Evolutionary conservation across 306 rosid genomes (phyloP), one percentile per base, ranked within the genome.

Genomic region (Datisca glomerata): DNA sequence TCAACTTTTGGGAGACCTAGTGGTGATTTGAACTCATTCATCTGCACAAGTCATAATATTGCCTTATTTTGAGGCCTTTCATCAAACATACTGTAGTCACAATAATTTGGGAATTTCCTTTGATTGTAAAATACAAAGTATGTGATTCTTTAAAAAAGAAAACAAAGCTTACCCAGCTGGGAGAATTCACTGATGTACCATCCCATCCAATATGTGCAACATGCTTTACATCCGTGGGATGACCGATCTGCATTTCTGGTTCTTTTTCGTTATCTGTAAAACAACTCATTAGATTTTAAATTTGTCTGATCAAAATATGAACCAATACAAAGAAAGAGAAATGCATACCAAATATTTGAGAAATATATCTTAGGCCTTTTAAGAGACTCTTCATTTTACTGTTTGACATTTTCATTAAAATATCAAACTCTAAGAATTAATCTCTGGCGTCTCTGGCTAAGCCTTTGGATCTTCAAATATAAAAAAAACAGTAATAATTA

Each of bases 141-240:
- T n/a, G n/a, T n/a, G n/a, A n/a, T n/a, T n/a, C n/a, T n/a, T n/a
- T n/a, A n/a, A n/a, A n/a, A n/a, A n/a, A n/a, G n/a, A n/a, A 31
- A 8, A 31, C n/a, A 43, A 14, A 43, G 33, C 17, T 39, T 74
- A 89, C 98, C 98, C 91, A 84, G 86, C 78, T 60, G 1, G 95
- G 91, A 54, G 78, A 35, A 68, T 47, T 78, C 33, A 76, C 91
- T 7, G 86, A 52, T 2, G 79, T 81, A 52, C 93, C 86, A 46
- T 83, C 93, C 71, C 70, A 72, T 39, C 98, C 98, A 11, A 89
- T 75, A 49, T 89, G 93, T 17, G 91, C 95, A 43, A 84, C 91
- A 68, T 89, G 98, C 68, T 73, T 89, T 41, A 89, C 98, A 60
- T 89, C 91, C 23, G 98, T 89, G 37, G 98, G 98, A 40, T 13